Evolutionary conservation across 176 grass and related monocot genomes (phyloP).

Genomic region (Aegilops bicornis): DNA sequence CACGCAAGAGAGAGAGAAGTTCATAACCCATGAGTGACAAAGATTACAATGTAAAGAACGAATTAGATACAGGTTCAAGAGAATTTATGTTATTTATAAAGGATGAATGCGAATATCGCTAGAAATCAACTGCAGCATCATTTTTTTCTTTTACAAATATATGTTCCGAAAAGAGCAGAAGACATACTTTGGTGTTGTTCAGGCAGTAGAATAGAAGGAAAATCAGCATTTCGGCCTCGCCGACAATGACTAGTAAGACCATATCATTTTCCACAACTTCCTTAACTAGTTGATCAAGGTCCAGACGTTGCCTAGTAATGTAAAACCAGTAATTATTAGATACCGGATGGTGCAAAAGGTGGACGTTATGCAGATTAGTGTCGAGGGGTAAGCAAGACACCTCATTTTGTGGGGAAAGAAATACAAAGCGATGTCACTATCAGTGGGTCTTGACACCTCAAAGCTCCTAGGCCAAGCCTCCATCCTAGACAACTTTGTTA

Average conservation of each 20-base stretch:
- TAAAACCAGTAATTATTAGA: conserved; percentile 1
- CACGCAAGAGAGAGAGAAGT: neutral
- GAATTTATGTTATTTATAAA: neutral
- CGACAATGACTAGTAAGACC: conserved; percentile 26
- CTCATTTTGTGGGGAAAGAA: conserved; percentile 53
- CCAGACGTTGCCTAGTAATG: conserved; percentile 24
- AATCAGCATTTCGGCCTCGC: conserved; percentile 42
- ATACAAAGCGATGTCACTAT: conserved; percentile 50
- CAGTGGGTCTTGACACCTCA: conserved; percentile 35
- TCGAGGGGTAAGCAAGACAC: conserved; percentile 9
- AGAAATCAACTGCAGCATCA: neutral
- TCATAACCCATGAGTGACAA: neutral
- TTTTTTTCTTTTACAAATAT: neutral
- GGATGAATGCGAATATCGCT: neutral
- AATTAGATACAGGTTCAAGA: neutral
- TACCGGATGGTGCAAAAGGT: neutral
- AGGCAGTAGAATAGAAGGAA: conserved; percentile 49
- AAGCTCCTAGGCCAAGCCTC: conserved; percentile 48
- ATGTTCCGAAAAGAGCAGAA: neutral
- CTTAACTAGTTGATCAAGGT: conserved; percentile 28
- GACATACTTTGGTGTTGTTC: conserved; percentile 42
- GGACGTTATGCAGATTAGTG: neutral
- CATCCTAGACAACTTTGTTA: conserved; percentile 37
- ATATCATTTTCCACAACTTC: conserved; percentile 39
- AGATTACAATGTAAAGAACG: neutral